Evolutionary conservation across 2,329 filamentous ascomycete species (phyloP), one percentile per base, ranked within the genome.

Genomic region (Colletotrichum godetiae): DNA sequence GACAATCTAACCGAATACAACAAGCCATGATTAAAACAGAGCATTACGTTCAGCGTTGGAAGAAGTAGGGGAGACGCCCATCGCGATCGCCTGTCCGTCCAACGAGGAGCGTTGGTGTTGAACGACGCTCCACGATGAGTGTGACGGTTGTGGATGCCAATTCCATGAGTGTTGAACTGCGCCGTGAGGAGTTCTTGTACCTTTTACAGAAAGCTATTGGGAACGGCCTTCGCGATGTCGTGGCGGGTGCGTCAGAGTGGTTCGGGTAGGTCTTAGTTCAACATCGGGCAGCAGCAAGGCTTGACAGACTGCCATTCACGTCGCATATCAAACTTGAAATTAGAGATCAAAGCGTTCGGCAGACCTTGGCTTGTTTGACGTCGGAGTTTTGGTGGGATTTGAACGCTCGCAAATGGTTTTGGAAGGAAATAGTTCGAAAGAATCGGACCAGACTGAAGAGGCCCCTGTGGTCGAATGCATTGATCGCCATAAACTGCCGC

Each of bases 401-500:
- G 49, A 58, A 27, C 35, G 49, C 33, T 60, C 60, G 29, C 22
- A 56, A 49, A 35, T 42, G 13, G 42, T 29, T 8, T 35, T 64
- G 49, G 33, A 46, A 27, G 46, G 63, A 37, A 24, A 24, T 29
- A 22, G 46, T 22, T 31, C 15, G 52, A 63, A 56, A 49, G 22
- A 63, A 68, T 37, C 57, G 24, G 58, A 55, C 58, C 68, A 59
- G 62, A 67, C 29, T 59, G 24, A 37, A 31, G 57, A 55, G 46
- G 53, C 53, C 53, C 60, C 61, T 52, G 37, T 29, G 37, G 35
- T 35, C 49, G 27, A 62, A 58, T 74, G 71, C 68, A 74, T 72
- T 74, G 61, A 74, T 74, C 72, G 37, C 31, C 63, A 62, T 33
- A 52, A 37, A 57, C 56, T 67, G 49, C 71, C 68, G 68, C 49